Evolutionary conservation across 176 grass and related monocot genomes (phyloP).

Genomic region (Aegilops umbellulata): DNA sequence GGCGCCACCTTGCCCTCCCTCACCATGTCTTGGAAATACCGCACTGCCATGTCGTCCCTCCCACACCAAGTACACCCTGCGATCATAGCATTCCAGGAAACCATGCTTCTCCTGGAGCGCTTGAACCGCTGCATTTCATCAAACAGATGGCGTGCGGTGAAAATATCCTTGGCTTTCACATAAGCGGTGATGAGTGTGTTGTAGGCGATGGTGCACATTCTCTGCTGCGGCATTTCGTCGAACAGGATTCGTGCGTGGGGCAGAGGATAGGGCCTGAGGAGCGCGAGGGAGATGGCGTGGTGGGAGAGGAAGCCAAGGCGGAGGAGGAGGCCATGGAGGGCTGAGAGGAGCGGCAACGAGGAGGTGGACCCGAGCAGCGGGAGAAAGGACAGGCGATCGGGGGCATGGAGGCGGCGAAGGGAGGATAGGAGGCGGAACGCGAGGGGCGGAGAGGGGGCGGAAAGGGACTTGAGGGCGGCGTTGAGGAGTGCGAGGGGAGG

Average conservation of each 20-base stretch:
- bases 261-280: constrained; percentile 31
- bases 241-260: constrained; percentile 1
- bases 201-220: constrained; percentile 41
- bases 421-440: constrained; percentile 34
- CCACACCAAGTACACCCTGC: constrained; percentile 24
- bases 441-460: constrained; percentile 3
- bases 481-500: constrained; percentile 45
- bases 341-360: constrained; percentile 21
- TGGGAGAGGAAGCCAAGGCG: constrained; percentile 47
- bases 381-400: constrained; percentile 28
- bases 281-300: constrained; percentile 36
- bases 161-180: constrained; percentile 1
- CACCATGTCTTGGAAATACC: constrained; percentile 41
- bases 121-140: constrained; percentile 45
- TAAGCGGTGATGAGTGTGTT: constrained; percentile 36
- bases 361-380: constrained; percentile 37
- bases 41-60: constrained; percentile 27
- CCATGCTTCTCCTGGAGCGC: constrained; percentile 42
- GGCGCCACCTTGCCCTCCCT: constrained; percentile 15
- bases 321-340: constrained; percentile 46
- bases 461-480: constrained; percentile 47
- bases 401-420: constrained; percentile 23
- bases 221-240: constrained; percentile 26
- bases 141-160: constrained; percentile 32
- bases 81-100: constrained; percentile 65